These are phyloP conservation scores for Pyrenula aspistea DNA, from an alignment of 495 filamentous ascomycete species.

Conservation along the genomic window DNA sequence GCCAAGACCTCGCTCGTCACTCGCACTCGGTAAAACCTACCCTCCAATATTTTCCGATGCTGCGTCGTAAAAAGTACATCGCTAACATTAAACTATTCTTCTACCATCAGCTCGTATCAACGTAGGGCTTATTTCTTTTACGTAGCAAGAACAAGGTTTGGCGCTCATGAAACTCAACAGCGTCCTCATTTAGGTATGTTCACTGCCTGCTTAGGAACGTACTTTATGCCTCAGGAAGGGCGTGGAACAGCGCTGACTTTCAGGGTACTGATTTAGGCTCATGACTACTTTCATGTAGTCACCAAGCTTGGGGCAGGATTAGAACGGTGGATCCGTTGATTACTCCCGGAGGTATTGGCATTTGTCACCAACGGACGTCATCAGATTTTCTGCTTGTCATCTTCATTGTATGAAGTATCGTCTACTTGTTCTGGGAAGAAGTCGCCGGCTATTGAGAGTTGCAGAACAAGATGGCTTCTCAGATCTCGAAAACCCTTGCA, in stretches of 20 bases:
- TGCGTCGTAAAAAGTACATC: too few relatives aligned
- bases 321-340: background rate
- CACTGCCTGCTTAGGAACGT: background rate
- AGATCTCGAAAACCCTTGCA: background rate
- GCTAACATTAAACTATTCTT: conserved; percentile 1
- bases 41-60: too few relatives aligned
- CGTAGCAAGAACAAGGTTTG: background rate
- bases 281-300: background rate
- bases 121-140: background rate
- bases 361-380: too few relatives aligned
- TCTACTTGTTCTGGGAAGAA: too few relatives aligned
- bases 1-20: too few relatives aligned
- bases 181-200: background rate
- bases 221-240: background rate
- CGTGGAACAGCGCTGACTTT: background rate
- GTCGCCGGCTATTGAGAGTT: too few relatives aligned
- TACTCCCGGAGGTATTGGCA: background rate
- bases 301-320: background rate
- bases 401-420: too few relatives aligned
- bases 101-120: conserved; percentile 7
- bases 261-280: background rate
- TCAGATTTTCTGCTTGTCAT: too few relatives aligned
- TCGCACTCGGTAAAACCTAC: too few relatives aligned
- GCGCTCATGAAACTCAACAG: background rate
- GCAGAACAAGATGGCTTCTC: too few relatives aligned